Evolutionary conservation across 352 stramenopile genomes (phyloP).

Genomic region (Aphanomyces stellatus): DNA sequence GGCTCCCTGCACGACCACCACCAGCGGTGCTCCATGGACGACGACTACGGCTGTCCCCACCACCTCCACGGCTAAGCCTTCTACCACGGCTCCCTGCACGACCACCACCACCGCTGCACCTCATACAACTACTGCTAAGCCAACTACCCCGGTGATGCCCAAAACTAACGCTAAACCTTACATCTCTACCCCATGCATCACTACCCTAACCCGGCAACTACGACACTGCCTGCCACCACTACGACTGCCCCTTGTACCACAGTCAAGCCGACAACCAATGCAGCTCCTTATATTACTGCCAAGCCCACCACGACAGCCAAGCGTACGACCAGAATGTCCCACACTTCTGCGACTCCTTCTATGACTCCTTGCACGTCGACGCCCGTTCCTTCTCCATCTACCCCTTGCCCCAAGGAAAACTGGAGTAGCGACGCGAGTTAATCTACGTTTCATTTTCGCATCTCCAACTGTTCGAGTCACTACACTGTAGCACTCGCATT

Average conservation of each 20-base stretch:
- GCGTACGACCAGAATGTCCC: background rate
- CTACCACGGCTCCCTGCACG: background rate
- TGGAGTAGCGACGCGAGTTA: no score
- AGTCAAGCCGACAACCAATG: background rate
- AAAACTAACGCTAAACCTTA: no score
- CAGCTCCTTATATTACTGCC: background rate
- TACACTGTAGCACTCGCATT: no score
- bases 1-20: background rate
- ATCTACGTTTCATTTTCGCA: no score
- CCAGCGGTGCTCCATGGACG: background rate
- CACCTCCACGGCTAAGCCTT: background rate
- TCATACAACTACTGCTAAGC: no score
- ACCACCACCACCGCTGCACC: background rate
- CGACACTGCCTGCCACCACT: background rate
- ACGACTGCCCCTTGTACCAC: background rate
- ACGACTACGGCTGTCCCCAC: background rate
- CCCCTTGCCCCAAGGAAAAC: no score
- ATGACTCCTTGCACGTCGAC: background rate
- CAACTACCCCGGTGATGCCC: no score
- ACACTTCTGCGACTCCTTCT: background rate
- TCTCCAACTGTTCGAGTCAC: no score
- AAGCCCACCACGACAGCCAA: background rate
- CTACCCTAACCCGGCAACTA: background rate
- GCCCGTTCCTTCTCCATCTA: no score
- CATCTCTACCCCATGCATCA: background rate